Conservation (phyloP, 1,139 yeast species). For the Yamadazyma blattariae region DNA sequence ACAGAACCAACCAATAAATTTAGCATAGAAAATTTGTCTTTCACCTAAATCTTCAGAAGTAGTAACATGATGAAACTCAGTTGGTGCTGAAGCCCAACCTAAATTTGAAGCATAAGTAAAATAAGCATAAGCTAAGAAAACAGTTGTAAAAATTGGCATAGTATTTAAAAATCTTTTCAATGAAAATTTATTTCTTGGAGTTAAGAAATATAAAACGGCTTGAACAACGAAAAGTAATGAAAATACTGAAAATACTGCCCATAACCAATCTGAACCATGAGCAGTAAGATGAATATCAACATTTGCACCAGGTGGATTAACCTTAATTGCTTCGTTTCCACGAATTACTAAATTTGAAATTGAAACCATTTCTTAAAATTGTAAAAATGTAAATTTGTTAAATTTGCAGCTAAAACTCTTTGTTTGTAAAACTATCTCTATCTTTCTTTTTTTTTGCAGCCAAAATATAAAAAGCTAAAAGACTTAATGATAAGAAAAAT, state of each 20-base stretch:
- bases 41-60: constrained; percentile 31
- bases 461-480: no score
- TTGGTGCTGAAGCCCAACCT: constrained; percentile 56
- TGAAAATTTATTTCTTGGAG: constrained; percentile 31
- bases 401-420: constrained; percentile 7
- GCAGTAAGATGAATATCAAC: constrained; percentile 52
- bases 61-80: constrained; percentile 55
- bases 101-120: constrained; percentile 66
- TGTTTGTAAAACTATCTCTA: no score
- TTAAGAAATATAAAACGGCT: constrained; percentile 35
- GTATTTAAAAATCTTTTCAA: constrained; percentile 42
- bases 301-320: constrained; percentile 42
- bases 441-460: no score
- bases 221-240: constrained; percentile 41
- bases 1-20: constrained; percentile 67
- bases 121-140: constrained; percentile 50
- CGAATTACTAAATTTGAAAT: constrained; percentile 14
- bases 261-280: constrained; percentile 69
- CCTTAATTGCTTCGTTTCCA: constrained; percentile 45
- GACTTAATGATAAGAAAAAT: no score
- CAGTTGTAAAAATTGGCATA: constrained; percentile 44
- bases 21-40: constrained; percentile 65
- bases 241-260: constrained; percentile 61
- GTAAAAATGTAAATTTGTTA: background rate
- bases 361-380: constrained; percentile 14